Evolutionary conservation across 345 rosid species (phyloP), one percentile per base, ranked within the genome.

Genomic region (Aquilaria yunnanensis): DNA sequence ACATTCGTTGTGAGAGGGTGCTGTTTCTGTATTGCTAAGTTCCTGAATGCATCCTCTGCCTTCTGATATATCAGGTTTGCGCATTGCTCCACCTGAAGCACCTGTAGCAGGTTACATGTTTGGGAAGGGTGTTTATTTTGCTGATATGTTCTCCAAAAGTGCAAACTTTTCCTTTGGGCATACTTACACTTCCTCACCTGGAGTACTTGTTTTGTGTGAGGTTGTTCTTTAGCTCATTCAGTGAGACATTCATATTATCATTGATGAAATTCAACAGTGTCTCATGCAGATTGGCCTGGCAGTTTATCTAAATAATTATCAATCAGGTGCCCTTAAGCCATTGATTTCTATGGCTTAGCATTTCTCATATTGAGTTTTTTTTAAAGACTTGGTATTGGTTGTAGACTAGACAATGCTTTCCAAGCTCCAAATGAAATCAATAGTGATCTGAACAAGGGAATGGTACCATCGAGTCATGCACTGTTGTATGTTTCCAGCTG

Each of bases 61-160:
- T 9, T 71, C 63, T 55, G 46, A 66, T 57, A 51, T 14, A 55
- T 71, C 81, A 92, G 98, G 98, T 60, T 75, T 92, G 75, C 83
- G 96, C 48, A 89, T 92, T 78, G 96, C 98, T 71, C 98, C 98
- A 37, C 96, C 96, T 51, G 98, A 92, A 77, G 96, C 98, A 43
- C 96, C 98, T 37, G 86, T 64, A 63, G 82, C 89, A 12, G 96
- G 96, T 52, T 89, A 92, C 82, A 87, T 87, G 96, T 92, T 89
- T 62, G 98, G 98, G 10, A 92, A 92, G 81, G 98, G 96, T 33
- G 93, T 92, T 71, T 92, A 92, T 78, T 92, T 92, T 65, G 93
- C 96, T 14, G 98, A 92, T 69, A 87, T 92, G 96, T 92, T 92
- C 89, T 89, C 96, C 67, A 92, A 89, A 78, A 92, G 96, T 62